Evolutionary conservation across 2,329 filamentous ascomycete genomes (phyloP).

Genomic region (Trichophyton mentagrophytes): DNA sequence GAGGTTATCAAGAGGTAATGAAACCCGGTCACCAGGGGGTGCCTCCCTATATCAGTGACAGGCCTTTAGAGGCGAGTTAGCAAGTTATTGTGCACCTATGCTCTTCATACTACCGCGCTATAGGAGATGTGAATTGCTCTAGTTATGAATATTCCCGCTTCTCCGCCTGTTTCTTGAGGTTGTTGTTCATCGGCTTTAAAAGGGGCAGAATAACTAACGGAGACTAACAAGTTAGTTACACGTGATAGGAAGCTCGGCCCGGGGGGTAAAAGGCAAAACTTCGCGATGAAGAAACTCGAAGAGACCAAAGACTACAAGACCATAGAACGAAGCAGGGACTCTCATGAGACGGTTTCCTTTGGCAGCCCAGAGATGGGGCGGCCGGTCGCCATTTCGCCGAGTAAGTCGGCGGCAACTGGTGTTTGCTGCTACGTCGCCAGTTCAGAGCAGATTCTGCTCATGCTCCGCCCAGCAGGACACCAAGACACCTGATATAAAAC

Average conservation of each 20-base stretch:
- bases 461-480: constrained; percentile 17
- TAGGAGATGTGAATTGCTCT: too few relatives aligned
- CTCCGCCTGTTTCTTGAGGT: too few relatives aligned
- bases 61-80: background rate
- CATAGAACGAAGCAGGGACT: background rate
- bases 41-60: background rate
- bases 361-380: constrained; percentile 10
- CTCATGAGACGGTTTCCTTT: constrained; percentile 10
- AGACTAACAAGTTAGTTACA: too few relatives aligned
- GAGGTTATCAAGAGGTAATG: background rate
- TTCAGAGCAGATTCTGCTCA: constrained; percentile 18
- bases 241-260: too few relatives aligned
- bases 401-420: background rate
- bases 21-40: background rate
- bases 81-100: background rate
- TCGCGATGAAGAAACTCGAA: background rate
- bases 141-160: too few relatives aligned
- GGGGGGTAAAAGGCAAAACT: background rate
- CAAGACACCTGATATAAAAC: background rate
- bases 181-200: too few relatives aligned
- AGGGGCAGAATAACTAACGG: too few relatives aligned
- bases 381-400: background rate
- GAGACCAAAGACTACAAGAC: background rate
- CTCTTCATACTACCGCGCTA: background rate
- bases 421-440: background rate